phyloP scores from a whole-genome alignment of 345 rosid genomes.

The Eucalyptus victrix region DNA sequence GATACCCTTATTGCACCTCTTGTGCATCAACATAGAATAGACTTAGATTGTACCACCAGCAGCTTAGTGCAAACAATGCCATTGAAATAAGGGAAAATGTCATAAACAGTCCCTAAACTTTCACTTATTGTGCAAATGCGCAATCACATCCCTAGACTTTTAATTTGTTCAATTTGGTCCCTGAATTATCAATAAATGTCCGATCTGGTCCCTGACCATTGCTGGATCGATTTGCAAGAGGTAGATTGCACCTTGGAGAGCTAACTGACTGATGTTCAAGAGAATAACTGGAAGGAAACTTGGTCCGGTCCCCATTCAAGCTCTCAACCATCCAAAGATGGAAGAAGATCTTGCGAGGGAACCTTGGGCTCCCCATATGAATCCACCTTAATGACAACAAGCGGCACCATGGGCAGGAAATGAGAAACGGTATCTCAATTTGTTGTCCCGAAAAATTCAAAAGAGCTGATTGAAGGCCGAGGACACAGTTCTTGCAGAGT shows the following conservation, averaged over 20 bases:
- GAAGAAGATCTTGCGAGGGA: constrained; percentile 26
- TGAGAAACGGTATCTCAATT: constrained; percentile 21
- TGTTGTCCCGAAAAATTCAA: constrained; percentile 9
- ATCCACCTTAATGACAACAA: constrained; percentile 18
- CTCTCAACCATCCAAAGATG: constrained; percentile 41
- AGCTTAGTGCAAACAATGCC: background rate
- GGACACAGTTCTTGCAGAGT: constrained; percentile 23
- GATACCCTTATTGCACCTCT: background rate
- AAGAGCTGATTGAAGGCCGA: constrained; percentile 12
- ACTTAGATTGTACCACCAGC: background rate
- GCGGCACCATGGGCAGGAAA: constrained; percentile 29
- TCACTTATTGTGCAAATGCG: no score
- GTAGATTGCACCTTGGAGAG: background rate
- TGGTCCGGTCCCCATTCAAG: constrained; percentile 10
- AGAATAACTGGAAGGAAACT: constrained; percentile 1
- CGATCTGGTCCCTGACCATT: no score
- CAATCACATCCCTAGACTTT: no score
- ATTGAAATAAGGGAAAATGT: background rate
- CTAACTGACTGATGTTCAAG: constrained; percentile 2
- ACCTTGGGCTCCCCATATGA: constrained; percentile 11
- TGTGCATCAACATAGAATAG: background rate
- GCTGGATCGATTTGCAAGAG: background rate
- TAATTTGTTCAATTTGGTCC: no score
- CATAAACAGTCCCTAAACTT: no score
- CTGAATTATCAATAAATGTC: no score